These are phyloP conservation scores for Athelia psychrophila DNA, from an alignment of 1,284 basidiomycete species.

Conservation along the genomic window DNA sequence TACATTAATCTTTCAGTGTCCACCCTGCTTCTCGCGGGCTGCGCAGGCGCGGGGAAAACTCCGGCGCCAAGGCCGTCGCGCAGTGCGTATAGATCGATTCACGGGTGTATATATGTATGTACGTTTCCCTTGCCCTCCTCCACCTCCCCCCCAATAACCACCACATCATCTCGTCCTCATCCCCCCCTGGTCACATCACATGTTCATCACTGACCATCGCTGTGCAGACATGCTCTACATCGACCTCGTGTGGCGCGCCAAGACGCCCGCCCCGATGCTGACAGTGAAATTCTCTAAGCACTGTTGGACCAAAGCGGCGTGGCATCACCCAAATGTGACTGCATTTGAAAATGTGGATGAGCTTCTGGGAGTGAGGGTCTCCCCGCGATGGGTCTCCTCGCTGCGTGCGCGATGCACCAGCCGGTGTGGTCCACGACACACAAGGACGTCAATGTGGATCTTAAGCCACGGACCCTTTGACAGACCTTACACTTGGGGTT, in stretches of 20 bases:
- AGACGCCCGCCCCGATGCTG: conserved; percentile 58
- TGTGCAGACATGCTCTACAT: conserved; percentile 64
- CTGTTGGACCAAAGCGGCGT: conserved; percentile 76
- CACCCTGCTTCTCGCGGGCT: too few relatives aligned
- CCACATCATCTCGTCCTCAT: too few relatives aligned
- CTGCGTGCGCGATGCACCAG: conserved; percentile 59
- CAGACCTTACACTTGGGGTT: not conserved
- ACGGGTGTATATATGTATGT: too few relatives aligned
- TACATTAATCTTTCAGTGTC: too few relatives aligned
- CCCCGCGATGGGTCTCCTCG: conserved; percentile 65
- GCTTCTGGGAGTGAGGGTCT: conserved; percentile 80
- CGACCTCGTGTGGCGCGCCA: conserved; percentile 65
- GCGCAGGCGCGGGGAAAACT: too few relatives aligned
- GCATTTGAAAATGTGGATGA: conserved; percentile 93
- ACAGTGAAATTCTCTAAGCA: conserved; percentile 69
- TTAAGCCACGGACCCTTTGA: conserved; percentile 2
- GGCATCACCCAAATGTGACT: conserved; percentile 81
- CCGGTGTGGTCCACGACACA: conserved; percentile 72
- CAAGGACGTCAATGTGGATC: conserved; percentile 33
- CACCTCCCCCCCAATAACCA: too few relatives aligned
- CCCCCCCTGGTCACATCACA: not conserved
- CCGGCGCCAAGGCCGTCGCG: too few relatives aligned
- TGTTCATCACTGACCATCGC: too few relatives aligned
- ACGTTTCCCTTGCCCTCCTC: too few relatives aligned
- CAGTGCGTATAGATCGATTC: too few relatives aligned